These are phyloP conservation scores for Myxozyma monticola DNA, from an alignment of 805 yeast genomes.

Conservation along the genomic window DNA sequence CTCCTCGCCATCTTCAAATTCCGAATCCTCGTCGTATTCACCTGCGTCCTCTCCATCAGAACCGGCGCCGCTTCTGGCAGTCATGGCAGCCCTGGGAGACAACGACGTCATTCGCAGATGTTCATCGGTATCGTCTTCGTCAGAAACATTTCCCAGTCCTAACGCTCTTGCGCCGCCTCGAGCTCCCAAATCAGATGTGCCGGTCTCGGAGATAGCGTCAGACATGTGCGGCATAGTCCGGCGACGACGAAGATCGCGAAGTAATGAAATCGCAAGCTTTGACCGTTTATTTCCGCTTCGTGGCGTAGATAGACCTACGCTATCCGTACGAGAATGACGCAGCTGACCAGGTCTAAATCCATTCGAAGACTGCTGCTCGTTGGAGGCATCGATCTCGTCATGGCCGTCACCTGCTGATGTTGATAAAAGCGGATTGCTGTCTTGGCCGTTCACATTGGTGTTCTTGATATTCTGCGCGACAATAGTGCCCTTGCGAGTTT, in stretches of 20 bases:
- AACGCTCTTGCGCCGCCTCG: constrained; percentile 7
- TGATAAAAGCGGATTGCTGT: neutral
- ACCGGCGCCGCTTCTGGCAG: neutral
- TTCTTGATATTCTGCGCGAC: constrained; percentile 15
- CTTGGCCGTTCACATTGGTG: neutral
- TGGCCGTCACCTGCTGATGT: neutral
- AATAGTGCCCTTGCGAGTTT: constrained; percentile 20
- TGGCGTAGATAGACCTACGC: neutral
- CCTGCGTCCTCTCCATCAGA: constrained; percentile 7
- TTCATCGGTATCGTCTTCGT: constrained; percentile 3
- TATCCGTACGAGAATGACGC: neutral
- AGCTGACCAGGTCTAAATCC: neutral
- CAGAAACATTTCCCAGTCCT: neutral
- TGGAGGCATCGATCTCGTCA: neutral
- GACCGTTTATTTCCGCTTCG: neutral
- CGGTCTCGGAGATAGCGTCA: constrained; percentile 2
- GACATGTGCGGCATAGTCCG: constrained; percentile 13
- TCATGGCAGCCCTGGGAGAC: constrained; percentile 1
- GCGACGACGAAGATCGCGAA: constrained; percentile 24
- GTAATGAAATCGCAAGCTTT: constrained; percentile 21
- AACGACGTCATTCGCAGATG: constrained; percentile 13
- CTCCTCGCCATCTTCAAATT: constrained; percentile 5
- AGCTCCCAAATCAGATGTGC: constrained; percentile 5
- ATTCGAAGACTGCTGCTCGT: neutral
- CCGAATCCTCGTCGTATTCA: neutral